Evolutionary conservation across 2,329 filamentous ascomycete species (phyloP).

Genomic region (Beauveria caledonica): DNA sequence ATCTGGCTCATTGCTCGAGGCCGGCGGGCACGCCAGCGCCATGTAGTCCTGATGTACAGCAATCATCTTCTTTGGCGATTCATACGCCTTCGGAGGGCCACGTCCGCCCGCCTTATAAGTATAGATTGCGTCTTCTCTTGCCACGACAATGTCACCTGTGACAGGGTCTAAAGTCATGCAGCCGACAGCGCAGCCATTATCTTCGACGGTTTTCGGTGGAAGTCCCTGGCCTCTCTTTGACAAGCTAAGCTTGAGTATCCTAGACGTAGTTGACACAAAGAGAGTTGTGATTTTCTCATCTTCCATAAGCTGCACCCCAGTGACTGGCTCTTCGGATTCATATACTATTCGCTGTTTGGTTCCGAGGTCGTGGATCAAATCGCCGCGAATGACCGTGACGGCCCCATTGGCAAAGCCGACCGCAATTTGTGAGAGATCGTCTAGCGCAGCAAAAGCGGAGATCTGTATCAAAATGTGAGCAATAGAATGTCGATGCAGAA

Average conservation of each 20-base stretch:
- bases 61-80: constrained; percentile 79
- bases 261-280: constrained; percentile 84
- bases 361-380: constrained; percentile 89
- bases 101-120: constrained; percentile 81
- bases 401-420: constrained; percentile 94
- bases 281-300: constrained; percentile 61
- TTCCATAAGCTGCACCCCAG: constrained; percentile 70
- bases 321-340: constrained; percentile 94
- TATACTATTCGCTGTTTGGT: constrained; percentile 91
- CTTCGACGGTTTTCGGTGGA: constrained; percentile 79
- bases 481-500: not conserved
- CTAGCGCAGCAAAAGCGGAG: constrained; percentile 78
- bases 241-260: constrained; percentile 79
- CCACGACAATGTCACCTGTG: constrained; percentile 82
- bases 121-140: constrained; percentile 89
- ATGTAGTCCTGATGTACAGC: constrained; percentile 78
- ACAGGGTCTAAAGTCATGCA: constrained; percentile 84
- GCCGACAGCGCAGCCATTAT: constrained; percentile 81
- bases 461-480: constrained; percentile 44
- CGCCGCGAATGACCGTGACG: constrained; percentile 86
- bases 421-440: constrained; percentile 85
- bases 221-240: constrained; percentile 85
- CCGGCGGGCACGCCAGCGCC: constrained; percentile 71
- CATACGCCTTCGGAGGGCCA: constrained; percentile 82
- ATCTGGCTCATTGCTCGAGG: constrained; percentile 48